Base-by-base conservation (phyloP, 257 asterid genomes). In the Voacanga thouarsii region DNA sequence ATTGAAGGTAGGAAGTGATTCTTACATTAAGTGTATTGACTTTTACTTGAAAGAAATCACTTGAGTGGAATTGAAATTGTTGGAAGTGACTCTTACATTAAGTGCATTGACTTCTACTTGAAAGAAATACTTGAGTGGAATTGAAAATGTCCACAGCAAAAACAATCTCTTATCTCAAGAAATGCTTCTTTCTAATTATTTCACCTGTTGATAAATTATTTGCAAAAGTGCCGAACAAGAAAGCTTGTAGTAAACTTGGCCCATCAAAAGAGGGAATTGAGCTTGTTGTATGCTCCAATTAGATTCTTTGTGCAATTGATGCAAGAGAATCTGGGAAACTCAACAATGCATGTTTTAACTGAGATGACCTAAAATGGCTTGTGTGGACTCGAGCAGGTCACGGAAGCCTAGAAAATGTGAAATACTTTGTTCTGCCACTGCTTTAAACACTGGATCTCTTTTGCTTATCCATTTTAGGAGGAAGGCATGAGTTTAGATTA, bases 1-100 rank as follows among this genome's bases (percentile, higher is more conserved):
- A 82, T 96, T 76, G 89, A 89, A 96, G 98, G 99, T 92, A 81
- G 79, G 80, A 85, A 68, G 24, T 65, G 53, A 75, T 61, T 14
- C 14, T 11, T 68, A 16, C 63, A 51, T n/a, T 55, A 15, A 77
- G 33, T 72, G 61, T 43, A 73, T 70, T 39, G 16, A 71, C 49
- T 37, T 61, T 44, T 59, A 39, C n/a, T 66, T 15, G 70, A 39
- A 68, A 45, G 19, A 26, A 44, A 67, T 9, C 61, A 39, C 3
- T n/a, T 12, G 51, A n/a, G 8, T 73, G 11, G 72, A 66, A 69
- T 53, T 21, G n/a, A n/a, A n/a, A n/a, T n/a, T n/a, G 99, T 92
- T 80, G 79, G 80, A 85, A 68, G n/a, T 65, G 53, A 75, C 65
- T 14, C 12, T 11, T 68, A 16, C 63, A 50, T n/a, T 53, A 14